Evolutionary conservation across 805 yeast species (phyloP).

Genomic region (Starmerella floricola): DNA sequence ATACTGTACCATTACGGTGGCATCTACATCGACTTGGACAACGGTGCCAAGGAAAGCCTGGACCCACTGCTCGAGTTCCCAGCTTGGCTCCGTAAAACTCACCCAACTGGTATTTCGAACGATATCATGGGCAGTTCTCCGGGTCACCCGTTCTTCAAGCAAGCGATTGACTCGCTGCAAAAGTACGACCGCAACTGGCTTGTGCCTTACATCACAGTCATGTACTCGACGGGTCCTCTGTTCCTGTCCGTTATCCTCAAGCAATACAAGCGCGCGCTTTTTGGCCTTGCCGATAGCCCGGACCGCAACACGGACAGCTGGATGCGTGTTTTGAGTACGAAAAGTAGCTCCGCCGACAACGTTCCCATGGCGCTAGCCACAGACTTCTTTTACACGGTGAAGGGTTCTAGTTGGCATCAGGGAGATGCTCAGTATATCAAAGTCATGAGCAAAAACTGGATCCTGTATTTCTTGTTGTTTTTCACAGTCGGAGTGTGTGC

Average conservation of each 20-base stretch:
- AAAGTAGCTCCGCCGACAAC: slow-evolving; percentile 52
- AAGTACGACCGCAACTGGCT: slow-evolving; percentile 63
- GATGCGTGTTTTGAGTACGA: slow-evolving; percentile 45
- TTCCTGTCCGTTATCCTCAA: slow-evolving; percentile 79
- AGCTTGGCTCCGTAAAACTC: slow-evolving; percentile 76
- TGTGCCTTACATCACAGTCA: slow-evolving; percentile 78
- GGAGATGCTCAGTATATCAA: slow-evolving; percentile 75
- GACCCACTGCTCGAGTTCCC: slow-evolving; percentile 75
- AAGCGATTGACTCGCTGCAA: slow-evolving; percentile 52
- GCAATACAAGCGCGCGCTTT: slow-evolving; percentile 51
- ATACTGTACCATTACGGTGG: slow-evolving; percentile 77
- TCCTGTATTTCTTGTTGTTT: slow-evolving; percentile 17
- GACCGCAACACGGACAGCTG: slow-evolving; percentile 23
- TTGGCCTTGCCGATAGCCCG: slow-evolving; percentile 36
- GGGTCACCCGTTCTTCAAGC: slow-evolving; percentile 69
- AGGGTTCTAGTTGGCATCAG: slow-evolving; percentile 87
- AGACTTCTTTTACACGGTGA: slow-evolving; percentile 50
- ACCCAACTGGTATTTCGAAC: slow-evolving; percentile 83
- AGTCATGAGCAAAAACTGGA: slow-evolving; percentile 54
- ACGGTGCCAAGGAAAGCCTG: slow-evolving; percentile 65
- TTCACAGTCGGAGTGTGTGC: background rate
- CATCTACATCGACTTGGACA: slow-evolving; percentile 78
- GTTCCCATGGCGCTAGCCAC: slow-evolving; percentile 31
- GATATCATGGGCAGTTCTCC: slow-evolving; percentile 89
- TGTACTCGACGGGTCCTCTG: slow-evolving; percentile 87